Percentiles rank a stretch among this genome's conserved stretches.
phyloP scores from a whole-genome alignment of 129 eudicot species.

The Heracleum sosnowskyi region DNA sequence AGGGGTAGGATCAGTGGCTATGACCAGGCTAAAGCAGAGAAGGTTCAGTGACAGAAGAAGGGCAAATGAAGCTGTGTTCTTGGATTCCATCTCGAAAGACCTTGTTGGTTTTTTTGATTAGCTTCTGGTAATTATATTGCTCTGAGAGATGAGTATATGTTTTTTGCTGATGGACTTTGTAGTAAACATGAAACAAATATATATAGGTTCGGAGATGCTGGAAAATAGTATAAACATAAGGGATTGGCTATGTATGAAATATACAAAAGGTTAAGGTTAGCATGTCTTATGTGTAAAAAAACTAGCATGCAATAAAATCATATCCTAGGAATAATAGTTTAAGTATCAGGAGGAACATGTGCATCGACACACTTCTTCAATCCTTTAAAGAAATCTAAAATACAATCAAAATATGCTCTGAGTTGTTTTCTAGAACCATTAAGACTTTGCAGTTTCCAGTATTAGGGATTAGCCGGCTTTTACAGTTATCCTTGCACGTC shows the following conservation, averaged over 20 bases:
- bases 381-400: no score
- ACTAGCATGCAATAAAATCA: no score
- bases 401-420: no score
- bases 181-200: background rate
- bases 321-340: background rate
- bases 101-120: background rate
- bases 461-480: background rate
- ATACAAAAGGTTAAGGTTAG: background rate
- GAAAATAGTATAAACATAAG: no score
- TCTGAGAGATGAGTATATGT: background rate
- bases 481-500: background rate
- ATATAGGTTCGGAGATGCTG: background rate
- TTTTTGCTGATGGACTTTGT: background rate
- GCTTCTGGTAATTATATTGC: background rate
- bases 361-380: background rate
- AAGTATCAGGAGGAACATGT: background rate
- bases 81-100: constrained; percentile 23
- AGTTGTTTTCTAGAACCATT: no score
- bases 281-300: background rate
- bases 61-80: constrained; percentile 18
- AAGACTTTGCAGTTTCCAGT: background rate
- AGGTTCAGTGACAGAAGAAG: constrained; percentile 38
- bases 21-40: constrained; percentile 30
- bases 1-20: constrained; percentile 16
- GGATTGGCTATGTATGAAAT: background rate